Base-by-base conservation (phyloP, 805 yeast species). In the Candida quercuum region DNA sequence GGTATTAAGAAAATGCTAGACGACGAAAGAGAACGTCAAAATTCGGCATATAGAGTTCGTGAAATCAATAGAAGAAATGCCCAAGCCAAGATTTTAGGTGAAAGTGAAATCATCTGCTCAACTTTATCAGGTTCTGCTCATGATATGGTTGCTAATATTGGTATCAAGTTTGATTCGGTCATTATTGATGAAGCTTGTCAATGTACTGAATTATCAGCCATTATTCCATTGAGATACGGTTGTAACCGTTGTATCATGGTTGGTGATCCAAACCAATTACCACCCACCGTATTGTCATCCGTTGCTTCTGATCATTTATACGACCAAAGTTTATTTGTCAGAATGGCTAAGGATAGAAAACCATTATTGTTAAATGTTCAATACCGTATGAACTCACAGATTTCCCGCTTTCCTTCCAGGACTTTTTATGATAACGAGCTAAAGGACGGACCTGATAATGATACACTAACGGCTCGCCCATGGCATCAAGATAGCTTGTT, bases 161-260 rank as follows among this genome's bases (percentile, higher is more conserved):
- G 87, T 9, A 72, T 87, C 52, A 74, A 75, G 30, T 91, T 93
- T 56, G 95, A 85, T 34, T 86, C 95, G 4, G 97, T 93, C 2
- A 81, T 91, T 35, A 81, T 91, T 43, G 99, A 91, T 65, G 99
- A 91, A 60, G 99, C 99, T 2, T 94, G 97, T 48, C 99, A 91
- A 60, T 84, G 95, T 76, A 89, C 93, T 28, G 99, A 91, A 56
- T 57, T 91, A 25, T 86, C 96, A 7, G 85, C 95, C 0, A 73
- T 93, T 19, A 91, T 91, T 50, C 99, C 99, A 0, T 66, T 93
- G 46, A 69, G 95, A 52, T 93, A 89, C 57, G 98, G 98, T 2
- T 85, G 94, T 51, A 79, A 72, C 42, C 77, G 79, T 38, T 91
- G 98, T 64, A 82, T 93, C 34, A 84, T 93, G 95, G 99, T 93